phyloP scores from a whole-genome alignment of 805 yeast genomes.

The Ogataea saltuana region DNA sequence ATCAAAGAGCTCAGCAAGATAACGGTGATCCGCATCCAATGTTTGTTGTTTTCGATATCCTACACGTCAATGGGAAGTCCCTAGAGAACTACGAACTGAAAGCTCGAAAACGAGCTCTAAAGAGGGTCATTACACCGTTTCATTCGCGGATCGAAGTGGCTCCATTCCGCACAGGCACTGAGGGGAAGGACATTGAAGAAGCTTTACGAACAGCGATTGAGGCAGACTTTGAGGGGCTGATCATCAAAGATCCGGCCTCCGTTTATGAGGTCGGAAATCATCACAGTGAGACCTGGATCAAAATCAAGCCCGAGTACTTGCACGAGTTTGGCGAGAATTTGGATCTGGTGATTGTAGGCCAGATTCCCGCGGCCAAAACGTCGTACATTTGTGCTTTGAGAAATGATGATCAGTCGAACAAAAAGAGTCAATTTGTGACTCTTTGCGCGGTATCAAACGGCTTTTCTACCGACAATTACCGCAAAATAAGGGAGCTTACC shows the following conservation, averaged over 20 bases:
- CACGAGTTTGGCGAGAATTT: constrained; percentile 84
- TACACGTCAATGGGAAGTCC: constrained; percentile 66
- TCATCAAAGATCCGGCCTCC: constrained; percentile 64
- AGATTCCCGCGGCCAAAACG: constrained; percentile 68
- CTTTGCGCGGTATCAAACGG: constrained; percentile 88
- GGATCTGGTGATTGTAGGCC: constrained; percentile 80
- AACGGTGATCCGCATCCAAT: constrained; percentile 45
- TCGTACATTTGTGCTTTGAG: constrained; percentile 75
- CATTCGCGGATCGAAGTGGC: constrained; percentile 53
- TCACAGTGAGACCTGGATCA: constrained; percentile 67
- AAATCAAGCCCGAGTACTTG: constrained; percentile 88
- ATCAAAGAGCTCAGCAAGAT: constrained; percentile 22
- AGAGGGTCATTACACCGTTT: constrained; percentile 43
- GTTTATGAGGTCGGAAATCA: constrained; percentile 63
- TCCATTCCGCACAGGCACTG: constrained; percentile 39
- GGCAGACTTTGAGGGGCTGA: constrained; percentile 75
- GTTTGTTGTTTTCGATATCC: constrained; percentile 69
- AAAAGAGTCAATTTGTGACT: constrained; percentile 51
- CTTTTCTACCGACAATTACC: constrained; percentile 61
- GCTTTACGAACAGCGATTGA: constrained; percentile 61
- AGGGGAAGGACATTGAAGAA: constrained; percentile 53
- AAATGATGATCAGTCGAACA: constrained; percentile 41
- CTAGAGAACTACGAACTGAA: constrained; percentile 54
- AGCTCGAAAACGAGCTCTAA: constrained; percentile 56
- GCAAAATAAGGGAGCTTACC: constrained; percentile 56